These are phyloP conservation scores for Ascochyta pisi DNA, from an alignment of 2,329 filamentous ascomycete genomes.

Conservation along the genomic window DNA sequence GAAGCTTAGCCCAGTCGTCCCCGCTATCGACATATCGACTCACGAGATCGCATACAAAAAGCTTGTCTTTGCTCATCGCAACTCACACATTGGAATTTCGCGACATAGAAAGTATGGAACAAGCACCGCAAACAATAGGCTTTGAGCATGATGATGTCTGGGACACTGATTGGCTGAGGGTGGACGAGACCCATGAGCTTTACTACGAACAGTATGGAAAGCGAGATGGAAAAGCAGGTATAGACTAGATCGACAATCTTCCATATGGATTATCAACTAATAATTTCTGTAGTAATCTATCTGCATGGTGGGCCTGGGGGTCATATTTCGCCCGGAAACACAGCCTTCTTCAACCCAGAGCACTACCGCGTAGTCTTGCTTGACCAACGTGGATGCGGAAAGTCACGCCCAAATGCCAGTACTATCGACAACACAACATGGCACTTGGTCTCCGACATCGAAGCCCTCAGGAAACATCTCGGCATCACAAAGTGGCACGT, in stretches of 20 bases:
- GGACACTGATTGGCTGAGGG: slow-evolving; percentile 40
- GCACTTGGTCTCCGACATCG: slow-evolving; percentile 55
- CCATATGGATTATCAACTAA: background rate
- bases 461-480: slow-evolving; percentile 52
- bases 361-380: slow-evolving; percentile 56
- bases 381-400: slow-evolving; percentile 57
- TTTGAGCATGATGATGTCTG: slow-evolving; percentile 47
- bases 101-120: slow-evolving; percentile 15
- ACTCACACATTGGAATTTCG: too few species aligned
- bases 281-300: slow-evolving; percentile 43
- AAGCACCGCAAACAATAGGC: slow-evolving; percentile 24
- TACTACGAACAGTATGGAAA: slow-evolving; percentile 52
- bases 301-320: slow-evolving; percentile 57
- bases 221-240: slow-evolving; percentile 49
- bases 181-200: slow-evolving; percentile 45
- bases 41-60: slow-evolving; percentile 4
- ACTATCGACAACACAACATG: slow-evolving; percentile 56
- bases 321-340: slow-evolving; percentile 43
- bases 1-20: slow-evolving; percentile 1
- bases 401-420: slow-evolving; percentile 52
- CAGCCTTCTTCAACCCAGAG: slow-evolving; percentile 53
- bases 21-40: slow-evolving; percentile 7
- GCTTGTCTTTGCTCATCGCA: background rate
- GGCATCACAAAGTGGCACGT: slow-evolving; percentile 53
- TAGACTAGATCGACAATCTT: background rate